Conservation (phyloP, 2,329 filamentous ascomycete species). For the Curvularia sp. region DNA sequence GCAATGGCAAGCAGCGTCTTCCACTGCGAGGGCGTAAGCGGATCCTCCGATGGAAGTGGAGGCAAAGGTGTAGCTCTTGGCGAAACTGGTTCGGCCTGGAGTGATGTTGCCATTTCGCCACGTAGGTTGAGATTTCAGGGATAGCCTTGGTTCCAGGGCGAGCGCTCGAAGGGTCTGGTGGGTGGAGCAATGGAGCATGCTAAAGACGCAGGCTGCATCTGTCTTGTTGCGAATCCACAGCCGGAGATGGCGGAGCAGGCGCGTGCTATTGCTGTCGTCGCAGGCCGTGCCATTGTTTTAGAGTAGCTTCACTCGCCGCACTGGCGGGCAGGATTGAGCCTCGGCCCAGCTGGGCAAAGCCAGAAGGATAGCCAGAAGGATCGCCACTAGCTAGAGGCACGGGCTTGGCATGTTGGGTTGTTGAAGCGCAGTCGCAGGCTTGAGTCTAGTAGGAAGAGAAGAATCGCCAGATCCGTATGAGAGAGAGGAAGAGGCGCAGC, state of each 20-base stretch:
- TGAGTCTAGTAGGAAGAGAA: conserved; percentile 4
- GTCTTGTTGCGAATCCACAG: conserved; percentile 3
- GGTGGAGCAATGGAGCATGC: conserved; percentile 3
- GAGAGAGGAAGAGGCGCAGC: neutral
- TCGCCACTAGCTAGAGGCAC: neutral
- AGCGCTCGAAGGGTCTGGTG: conserved; percentile 12
- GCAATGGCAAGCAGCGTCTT: conserved; percentile 63
- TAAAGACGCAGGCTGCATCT: conserved; percentile 11
- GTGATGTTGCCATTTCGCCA: conserved; percentile 36
- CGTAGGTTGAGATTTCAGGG: conserved; percentile 12
- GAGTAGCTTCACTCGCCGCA: neutral
- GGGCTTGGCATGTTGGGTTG: neutral
- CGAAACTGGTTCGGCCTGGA: conserved; percentile 36
- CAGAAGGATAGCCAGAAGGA: neutral
- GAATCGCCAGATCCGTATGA: neutral
- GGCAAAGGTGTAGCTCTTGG: conserved; percentile 55
- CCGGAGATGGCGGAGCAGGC: conserved; percentile 1
- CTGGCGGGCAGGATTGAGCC: conserved; percentile 6
- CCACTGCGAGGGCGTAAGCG: conserved; percentile 66
- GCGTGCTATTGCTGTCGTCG: conserved; percentile 10
- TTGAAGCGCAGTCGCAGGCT: neutral
- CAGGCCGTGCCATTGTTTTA: conserved; percentile 9
- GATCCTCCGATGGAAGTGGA: conserved; percentile 55
- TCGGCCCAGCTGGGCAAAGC: conserved; percentile 7
- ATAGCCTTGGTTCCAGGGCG: conserved; percentile 11